A percentile compares a stretch with the other conserved stretches of the same genome.
Conservation (phyloP, 2,329 filamentous ascomycete species). For the Trichoderma sp. region DNA sequence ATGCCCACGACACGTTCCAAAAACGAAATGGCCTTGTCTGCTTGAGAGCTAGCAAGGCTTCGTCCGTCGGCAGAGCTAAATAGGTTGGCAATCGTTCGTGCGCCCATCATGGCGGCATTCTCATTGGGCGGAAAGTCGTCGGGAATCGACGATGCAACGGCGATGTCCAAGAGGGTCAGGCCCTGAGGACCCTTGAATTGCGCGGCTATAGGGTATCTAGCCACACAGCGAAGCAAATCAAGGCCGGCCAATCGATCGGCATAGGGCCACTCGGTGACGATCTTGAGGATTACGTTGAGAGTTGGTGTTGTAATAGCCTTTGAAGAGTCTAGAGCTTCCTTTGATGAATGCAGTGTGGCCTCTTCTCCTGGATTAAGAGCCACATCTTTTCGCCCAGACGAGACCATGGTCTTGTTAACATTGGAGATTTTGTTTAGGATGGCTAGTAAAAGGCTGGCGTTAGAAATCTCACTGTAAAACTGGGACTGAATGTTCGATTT, state of each 20-base stretch:
- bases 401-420: conserved; percentile 70
- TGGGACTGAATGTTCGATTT: not conserved
- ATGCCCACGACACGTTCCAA: conserved; percentile 61
- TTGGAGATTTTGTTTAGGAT: conserved; percentile 75
- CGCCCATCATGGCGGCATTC: conserved; percentile 85
- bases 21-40: conserved; percentile 58
- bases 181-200: conserved; percentile 52
- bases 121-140: conserved; percentile 59
- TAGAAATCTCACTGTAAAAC: not conserved
- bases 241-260: conserved; percentile 77
- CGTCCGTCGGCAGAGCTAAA: conserved; percentile 75
- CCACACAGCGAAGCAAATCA: conserved; percentile 81
- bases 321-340: conserved; percentile 59
- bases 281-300: conserved; percentile 64
- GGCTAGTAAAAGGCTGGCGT: conserved; percentile 40
- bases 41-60: conserved; percentile 56
- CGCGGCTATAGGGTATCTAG: conserved; percentile 65
- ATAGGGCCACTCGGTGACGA: conserved; percentile 77
- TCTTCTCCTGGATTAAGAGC: conserved; percentile 73
- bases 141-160: conserved; percentile 39
- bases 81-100: conserved; percentile 78
- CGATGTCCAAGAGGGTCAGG: conserved; percentile 58
- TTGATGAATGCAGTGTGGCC: conserved; percentile 57
- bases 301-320: conserved; percentile 50
- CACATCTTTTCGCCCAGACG: conserved; percentile 67